Conservation (phyloP, 2,329 filamentous ascomycete species). For the Fusarium sp. region DNA sequence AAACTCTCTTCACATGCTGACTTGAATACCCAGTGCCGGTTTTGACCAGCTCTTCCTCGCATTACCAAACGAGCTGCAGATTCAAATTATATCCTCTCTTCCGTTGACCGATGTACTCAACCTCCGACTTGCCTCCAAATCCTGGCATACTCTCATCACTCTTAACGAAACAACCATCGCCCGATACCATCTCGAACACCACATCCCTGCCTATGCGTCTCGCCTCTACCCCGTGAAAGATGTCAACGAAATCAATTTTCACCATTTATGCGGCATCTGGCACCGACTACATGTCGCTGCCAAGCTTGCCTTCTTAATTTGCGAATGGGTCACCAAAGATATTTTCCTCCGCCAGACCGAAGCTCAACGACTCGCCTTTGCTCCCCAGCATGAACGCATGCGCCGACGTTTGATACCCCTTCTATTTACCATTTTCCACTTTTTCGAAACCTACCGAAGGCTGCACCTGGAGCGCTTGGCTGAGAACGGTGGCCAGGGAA, state of each 20-base stretch:
- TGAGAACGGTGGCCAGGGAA: slow-evolving; percentile 61
- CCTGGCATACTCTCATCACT: slow-evolving; percentile 69
- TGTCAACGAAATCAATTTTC: slow-evolving; percentile 61
- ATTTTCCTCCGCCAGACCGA: slow-evolving; percentile 70
- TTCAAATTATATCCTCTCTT: slow-evolving; percentile 69
- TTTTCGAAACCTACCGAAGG: slow-evolving; percentile 72
- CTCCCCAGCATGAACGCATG: slow-evolving; percentile 71
- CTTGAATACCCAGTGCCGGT: slow-evolving; percentile 40
- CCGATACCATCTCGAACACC: slow-evolving; percentile 68
- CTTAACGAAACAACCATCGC: slow-evolving; percentile 70
- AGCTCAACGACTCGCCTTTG: slow-evolving; percentile 65
- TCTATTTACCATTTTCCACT: slow-evolving; percentile 74
- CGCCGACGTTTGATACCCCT: slow-evolving; percentile 71
- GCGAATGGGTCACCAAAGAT: slow-evolving; percentile 73
- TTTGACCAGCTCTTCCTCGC: slow-evolving; percentile 68
- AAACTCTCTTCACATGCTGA: slow-evolving; percentile 1
- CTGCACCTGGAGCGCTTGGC: slow-evolving; percentile 67
- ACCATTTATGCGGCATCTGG: slow-evolving; percentile 73
- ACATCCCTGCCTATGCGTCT: slow-evolving; percentile 69
- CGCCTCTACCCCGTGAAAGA: slow-evolving; percentile 68
- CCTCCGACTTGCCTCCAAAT: slow-evolving; percentile 67
- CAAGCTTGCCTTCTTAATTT: slow-evolving; percentile 70
- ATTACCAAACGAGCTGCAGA: slow-evolving; percentile 70
- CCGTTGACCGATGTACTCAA: slow-evolving; percentile 70
- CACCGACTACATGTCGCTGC: slow-evolving; percentile 72